Evolutionary conservation across 1,139 yeast species (phyloP).

Genomic region (Saccharomycopsis hybrid): DNA sequence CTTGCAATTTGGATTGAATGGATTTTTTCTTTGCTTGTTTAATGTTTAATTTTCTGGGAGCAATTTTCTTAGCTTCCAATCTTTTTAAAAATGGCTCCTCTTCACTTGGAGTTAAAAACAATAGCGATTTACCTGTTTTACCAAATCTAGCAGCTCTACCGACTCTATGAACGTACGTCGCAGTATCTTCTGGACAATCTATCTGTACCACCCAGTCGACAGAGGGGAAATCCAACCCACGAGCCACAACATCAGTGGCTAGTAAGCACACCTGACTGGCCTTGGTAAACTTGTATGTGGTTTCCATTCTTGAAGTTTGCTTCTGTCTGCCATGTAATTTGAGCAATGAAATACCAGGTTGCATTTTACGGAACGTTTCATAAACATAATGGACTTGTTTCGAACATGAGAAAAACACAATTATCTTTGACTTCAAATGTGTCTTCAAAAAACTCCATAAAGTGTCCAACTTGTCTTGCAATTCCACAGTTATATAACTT

Average conservation of each 20-base stretch:
- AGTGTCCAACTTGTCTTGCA: conserved; percentile 78
- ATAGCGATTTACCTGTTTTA: conserved; percentile 75
- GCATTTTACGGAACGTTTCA: conserved; percentile 84
- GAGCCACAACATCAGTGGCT: conserved; percentile 95
- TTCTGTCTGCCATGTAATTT: conserved; percentile 94
- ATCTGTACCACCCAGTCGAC: conserved; percentile 97
- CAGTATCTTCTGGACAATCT: conserved; percentile 94
- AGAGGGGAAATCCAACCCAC: conserved; percentile 96
- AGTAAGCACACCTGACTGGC: conserved; percentile 85
- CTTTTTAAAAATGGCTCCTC: conserved; percentile 70
- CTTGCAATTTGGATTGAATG: conserved; percentile 79
- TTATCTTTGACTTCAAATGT: conserved; percentile 76
- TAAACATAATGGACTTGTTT: conserved; percentile 93
- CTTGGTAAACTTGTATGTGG: conserved; percentile 76
- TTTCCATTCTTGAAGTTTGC: conserved; percentile 87
- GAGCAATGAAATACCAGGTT: conserved; percentile 91
- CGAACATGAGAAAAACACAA: conserved; percentile 87
- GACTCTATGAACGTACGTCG: conserved; percentile 92
- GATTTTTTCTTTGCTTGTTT: conserved; percentile 72
- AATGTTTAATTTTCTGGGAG: conserved; percentile 65
- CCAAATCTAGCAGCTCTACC: conserved; percentile 97
- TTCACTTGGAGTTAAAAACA: conserved; percentile 80
- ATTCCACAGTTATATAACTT: conserved; percentile 62
- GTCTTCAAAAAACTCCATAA: conserved; percentile 87
- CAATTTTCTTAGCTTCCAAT: conserved; percentile 56